Evolutionary conservation across 768 basidiomycete genomes (phyloP).

Genomic region (Lentinula lateritia): DNA sequence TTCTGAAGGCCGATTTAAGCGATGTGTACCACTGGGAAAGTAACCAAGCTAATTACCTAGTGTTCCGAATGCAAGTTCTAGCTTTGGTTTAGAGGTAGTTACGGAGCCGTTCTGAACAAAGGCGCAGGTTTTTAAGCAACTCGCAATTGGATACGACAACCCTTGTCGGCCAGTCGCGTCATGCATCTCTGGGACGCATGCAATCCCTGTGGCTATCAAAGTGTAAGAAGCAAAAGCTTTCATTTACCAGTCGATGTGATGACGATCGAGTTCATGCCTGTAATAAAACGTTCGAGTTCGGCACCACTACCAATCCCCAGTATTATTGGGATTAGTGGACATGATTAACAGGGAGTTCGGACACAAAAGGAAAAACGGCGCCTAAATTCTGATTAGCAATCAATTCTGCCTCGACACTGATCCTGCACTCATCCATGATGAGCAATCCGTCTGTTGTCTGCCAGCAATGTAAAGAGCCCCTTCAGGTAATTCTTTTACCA

Average conservation of each 20-base stretch:
- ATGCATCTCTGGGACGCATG: neutral
- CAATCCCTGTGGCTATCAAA: neutral
- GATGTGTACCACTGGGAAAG: neutral
- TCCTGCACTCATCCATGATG: conserved; percentile 24
- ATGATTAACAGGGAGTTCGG: neutral
- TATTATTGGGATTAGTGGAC: neutral
- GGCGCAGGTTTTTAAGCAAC: conserved; percentile 1
- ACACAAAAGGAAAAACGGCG: neutral
- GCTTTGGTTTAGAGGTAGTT: neutral
- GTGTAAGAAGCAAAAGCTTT: neutral
- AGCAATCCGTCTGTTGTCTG: conserved; percentile 42
- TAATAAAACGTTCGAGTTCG: neutral
- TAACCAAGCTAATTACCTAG: neutral
- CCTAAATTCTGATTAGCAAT: neutral
- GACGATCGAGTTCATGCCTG: neutral
- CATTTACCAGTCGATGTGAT: neutral
- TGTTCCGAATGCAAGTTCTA: neutral
- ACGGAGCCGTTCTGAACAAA: neutral
- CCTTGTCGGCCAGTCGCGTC: conserved; percentile 4
- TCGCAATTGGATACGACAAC: neutral
- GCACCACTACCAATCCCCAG: neutral
- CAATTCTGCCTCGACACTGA: neutral
- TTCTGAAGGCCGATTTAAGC: neutral
- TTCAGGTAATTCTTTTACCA: conserved; percentile 49
- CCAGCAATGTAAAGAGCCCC: conserved; percentile 88